Percentiles rank a stretch among this genome's conserved stretches.
phyloP scores from a whole-genome alignment of 441 rosid genomes.

The Rhodomyrtus psidioides region DNA sequence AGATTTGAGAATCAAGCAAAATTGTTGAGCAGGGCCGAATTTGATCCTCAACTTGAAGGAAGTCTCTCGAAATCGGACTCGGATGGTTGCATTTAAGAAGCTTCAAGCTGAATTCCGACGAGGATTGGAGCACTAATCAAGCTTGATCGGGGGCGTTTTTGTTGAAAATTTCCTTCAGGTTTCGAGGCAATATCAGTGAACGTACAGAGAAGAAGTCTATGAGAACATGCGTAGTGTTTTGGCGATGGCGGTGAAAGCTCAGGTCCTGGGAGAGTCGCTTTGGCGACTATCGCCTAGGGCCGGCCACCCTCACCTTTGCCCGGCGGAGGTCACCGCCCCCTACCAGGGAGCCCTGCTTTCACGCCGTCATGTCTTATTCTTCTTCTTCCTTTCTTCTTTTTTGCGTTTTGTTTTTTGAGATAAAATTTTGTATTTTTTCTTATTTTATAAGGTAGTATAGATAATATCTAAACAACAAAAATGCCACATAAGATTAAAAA shows the following conservation, averaged over 20 bases:
- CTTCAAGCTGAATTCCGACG: background rate
- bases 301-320: too few relatives aligned
- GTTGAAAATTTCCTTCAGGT: background rate
- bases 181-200: background rate
- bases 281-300: too few relatives aligned
- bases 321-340: too few relatives aligned
- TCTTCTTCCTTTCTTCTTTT: too few relatives aligned
- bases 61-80: background rate
- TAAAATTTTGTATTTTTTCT: too few relatives aligned
- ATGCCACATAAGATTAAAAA: too few relatives aligned
- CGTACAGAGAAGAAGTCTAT: background rate
- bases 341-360: too few relatives aligned
- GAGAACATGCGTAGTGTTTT: constrained; percentile 30
- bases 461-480: too few relatives aligned
- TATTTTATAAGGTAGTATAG: too few relatives aligned
- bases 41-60: background rate
- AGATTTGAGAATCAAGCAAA: background rate
- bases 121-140: background rate
- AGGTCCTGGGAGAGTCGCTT: too few relatives aligned
- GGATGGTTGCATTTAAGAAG: background rate
- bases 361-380: too few relatives aligned
- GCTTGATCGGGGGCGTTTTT: background rate
- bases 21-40: background rate
- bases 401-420: too few relatives aligned
- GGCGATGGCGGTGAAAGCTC: constrained; percentile 4